Percentiles rank a stretch among this genome's conserved stretches.
phyloP scores from a whole-genome alignment of 169 alveolate species.

The Plasmodium yoelii region DNA sequence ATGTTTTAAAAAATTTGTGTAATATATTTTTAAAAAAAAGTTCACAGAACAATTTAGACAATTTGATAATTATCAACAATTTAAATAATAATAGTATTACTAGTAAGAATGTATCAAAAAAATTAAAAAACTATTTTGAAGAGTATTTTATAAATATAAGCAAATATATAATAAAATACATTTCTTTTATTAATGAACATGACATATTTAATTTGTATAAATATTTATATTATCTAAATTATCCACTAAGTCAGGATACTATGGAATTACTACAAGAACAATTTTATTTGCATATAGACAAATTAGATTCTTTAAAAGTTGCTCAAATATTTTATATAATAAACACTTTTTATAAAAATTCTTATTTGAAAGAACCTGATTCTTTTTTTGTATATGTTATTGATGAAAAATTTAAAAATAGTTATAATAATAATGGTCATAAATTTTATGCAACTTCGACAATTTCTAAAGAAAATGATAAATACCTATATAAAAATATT shows the following conservation, averaged over 20 bases:
- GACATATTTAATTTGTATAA: constrained; percentile 36
- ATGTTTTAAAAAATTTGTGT: constrained; percentile 59
- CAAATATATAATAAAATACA: constrained; percentile 38
- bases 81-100: neutral
- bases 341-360: constrained; percentile 44
- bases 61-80: neutral
- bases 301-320: constrained; percentile 52
- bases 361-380: constrained; percentile 40
- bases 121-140: constrained; percentile 33
- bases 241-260: constrained; percentile 16
- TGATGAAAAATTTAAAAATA: constrained; percentile 38
- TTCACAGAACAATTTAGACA: constrained; percentile 9
- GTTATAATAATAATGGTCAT: neutral
- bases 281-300: constrained; percentile 44
- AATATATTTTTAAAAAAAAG: constrained; percentile 41
- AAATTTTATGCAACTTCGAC: neutral
- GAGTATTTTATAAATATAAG: constrained; percentile 56
- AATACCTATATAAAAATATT: too few relatives aligned
- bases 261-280: constrained; percentile 37
- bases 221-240: constrained; percentile 64
- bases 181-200: constrained; percentile 50
- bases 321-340: constrained; percentile 44
- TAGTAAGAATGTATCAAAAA: constrained; percentile 34
- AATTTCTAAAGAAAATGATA: neutral
- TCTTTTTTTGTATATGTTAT: constrained; percentile 17